Percentiles rank a stretch among this genome's conserved stretches.
phyloP scores from a whole-genome alignment of 1,284 basidiomycete species.

The Meira nashicola region DNA sequence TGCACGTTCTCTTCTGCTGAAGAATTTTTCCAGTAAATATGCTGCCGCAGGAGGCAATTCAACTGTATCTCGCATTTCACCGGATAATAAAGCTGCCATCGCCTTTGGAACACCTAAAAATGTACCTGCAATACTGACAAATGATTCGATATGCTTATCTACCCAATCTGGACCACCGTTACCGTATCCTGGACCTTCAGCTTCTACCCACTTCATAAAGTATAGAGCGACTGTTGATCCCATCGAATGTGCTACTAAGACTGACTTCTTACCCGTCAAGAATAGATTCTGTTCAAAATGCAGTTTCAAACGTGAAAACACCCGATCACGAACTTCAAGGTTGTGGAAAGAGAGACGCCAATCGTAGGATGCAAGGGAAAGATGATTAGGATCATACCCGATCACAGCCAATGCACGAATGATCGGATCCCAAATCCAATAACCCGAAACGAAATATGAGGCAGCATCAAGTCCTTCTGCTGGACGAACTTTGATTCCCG shows the following conservation, averaged over 20 bases:
- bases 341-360: constrained; percentile 81
- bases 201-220: constrained; percentile 84
- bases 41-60: constrained; percentile 80
- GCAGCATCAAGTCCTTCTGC: constrained; percentile 74
- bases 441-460: constrained; percentile 76
- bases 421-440: constrained; percentile 93
- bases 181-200: constrained; percentile 65
- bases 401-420: constrained; percentile 77
- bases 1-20: constrained; percentile 82
- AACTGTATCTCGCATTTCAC: constrained; percentile 85
- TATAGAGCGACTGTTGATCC: constrained; percentile 49
- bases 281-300: constrained; percentile 76
- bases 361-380: constrained; percentile 50
- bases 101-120: constrained; percentile 77
- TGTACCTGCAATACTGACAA: constrained; percentile 72
- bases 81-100: constrained; percentile 89
- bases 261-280: constrained; percentile 73
- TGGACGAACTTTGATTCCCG: constrained; percentile 80
- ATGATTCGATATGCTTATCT: constrained; percentile 62
- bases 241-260: constrained; percentile 72
- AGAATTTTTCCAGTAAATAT: constrained; percentile 64
- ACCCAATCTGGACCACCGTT: constrained; percentile 86
- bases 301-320: constrained; percentile 78
- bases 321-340: constrained; percentile 80
- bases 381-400: constrained; percentile 48